Evolutionary conservation across 2,329 filamentous ascomycete species (phyloP), one percentile per base, ranked within the genome.

Genomic region (Calycina herbarum): DNA sequence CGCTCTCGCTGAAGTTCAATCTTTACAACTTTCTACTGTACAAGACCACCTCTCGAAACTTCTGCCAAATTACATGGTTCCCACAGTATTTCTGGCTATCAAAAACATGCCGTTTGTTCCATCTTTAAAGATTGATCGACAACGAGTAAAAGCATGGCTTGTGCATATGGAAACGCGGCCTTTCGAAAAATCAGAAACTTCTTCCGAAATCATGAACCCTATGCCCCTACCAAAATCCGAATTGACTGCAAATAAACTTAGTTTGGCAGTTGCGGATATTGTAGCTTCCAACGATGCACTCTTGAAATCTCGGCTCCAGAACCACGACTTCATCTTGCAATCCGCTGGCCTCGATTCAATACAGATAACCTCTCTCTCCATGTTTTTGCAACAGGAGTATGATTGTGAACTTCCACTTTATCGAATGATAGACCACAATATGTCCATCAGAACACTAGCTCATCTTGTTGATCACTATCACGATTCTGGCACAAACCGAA

Each of bases 391-490:
- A 48, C n/a, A n/a, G 3, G 20, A n/a, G 1, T 48, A 20, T 10
- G n/a, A 13, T 20, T 48, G 17, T n/a, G 17, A 20, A 20, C 3
- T 24, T 48, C n/a, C 17, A 20, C 42, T 48, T 24, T 8, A 48
- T 48, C 42, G 42, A 48, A n/a, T 48, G 42, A 48, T 48, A 48
- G 42, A 48, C n/a, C n/a, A 48, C 42, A 48, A 24, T 20, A 48
- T 48, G n/a, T 48, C 42, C 5, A 20, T 48, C 17, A 48, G 42
- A 48, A n/a, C 6, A 48, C 42, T 48, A 8, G 42, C 42, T 48
- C n/a, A 20, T 48, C 20, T 48, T 7, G 42, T 48, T n/a, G 42
- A 48, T 48, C n/a, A 20, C 42, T n/a, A 24, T 20, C 17, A 20
- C 8, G 17, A 7, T 6, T 24, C 17, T 48, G n/a, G n/a, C 42